phyloP scores from a whole-genome alignment of 306 rosid species.

The Amphicarpaea edgeworthii region DNA sequence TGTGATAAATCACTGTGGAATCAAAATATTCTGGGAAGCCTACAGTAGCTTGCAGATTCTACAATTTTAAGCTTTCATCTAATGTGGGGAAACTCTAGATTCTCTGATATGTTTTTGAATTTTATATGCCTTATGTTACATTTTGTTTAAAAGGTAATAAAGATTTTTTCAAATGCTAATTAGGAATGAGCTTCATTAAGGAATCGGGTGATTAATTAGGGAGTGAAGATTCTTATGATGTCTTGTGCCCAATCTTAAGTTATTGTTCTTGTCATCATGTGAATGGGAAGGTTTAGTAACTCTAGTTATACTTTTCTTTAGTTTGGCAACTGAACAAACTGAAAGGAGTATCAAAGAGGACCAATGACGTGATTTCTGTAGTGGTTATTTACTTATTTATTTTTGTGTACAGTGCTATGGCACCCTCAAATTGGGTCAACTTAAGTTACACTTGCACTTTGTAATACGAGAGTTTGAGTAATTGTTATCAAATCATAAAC shows the following conservation, averaged over 20 bases:
- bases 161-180: conserved; percentile 7
- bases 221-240: not conserved
- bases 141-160: not conserved
- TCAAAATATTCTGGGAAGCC: not conserved
- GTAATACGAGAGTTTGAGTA: conserved; percentile 13
- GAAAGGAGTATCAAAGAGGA: conserved; percentile 4
- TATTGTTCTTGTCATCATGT: conserved; percentile 10
- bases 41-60: not conserved
- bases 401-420: not conserved
- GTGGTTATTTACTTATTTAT: not conserved
- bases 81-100: not conserved
- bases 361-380: not conserved
- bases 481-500: conserved; percentile 29
- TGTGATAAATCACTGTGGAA: not conserved
- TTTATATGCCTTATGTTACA: not conserved
- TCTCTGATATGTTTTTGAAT: not conserved
- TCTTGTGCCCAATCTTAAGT: conserved; percentile 13
- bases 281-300: conserved; percentile 26
- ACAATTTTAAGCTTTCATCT: not conserved
- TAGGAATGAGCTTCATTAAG: not conserved
- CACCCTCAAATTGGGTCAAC: conserved; percentile 9
- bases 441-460: conserved; percentile 16
- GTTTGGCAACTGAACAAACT: conserved; percentile 19
- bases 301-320: conserved; percentile 24
- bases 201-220: conserved; percentile 14